phyloP scores from a whole-genome alignment of 1,139 yeast species.

The Arxiozyma telluris region DNA sequence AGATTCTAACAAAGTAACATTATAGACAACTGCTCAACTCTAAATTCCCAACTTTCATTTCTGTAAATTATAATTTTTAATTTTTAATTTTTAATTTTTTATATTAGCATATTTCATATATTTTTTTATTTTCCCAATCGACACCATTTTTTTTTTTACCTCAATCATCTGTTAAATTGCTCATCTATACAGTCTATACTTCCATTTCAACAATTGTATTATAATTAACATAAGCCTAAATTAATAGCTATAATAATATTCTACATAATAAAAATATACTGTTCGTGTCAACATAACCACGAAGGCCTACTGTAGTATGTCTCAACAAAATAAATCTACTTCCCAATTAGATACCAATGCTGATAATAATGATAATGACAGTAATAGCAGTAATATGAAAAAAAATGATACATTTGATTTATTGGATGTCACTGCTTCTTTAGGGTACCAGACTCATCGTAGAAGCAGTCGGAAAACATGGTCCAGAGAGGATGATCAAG shows the following conservation, averaged over 20 bases:
- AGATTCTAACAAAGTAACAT: too few relatives aligned
- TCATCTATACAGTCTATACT: neutral
- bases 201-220: neutral
- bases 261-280: neutral
- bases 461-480: constrained; percentile 57
- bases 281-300: neutral
- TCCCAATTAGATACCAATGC: neutral
- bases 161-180: neutral
- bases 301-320: neutral
- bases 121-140: neutral
- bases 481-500: constrained; percentile 56
- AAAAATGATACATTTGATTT: constrained; percentile 44
- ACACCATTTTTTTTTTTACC: neutral
- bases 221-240: too few relatives aligned
- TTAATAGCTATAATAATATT: too few relatives aligned
- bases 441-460: constrained; percentile 69
- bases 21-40: too few relatives aligned
- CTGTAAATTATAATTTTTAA: too few relatives aligned
- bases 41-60: too few relatives aligned
- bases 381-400: neutral
- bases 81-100: too few relatives aligned
- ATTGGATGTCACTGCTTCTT: constrained; percentile 56
- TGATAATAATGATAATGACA: neutral
- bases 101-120: too few relatives aligned
- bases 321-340: neutral